phyloP scores from a whole-genome alignment of 306 rosid genomes.

The Mimosa pudica region DNA sequence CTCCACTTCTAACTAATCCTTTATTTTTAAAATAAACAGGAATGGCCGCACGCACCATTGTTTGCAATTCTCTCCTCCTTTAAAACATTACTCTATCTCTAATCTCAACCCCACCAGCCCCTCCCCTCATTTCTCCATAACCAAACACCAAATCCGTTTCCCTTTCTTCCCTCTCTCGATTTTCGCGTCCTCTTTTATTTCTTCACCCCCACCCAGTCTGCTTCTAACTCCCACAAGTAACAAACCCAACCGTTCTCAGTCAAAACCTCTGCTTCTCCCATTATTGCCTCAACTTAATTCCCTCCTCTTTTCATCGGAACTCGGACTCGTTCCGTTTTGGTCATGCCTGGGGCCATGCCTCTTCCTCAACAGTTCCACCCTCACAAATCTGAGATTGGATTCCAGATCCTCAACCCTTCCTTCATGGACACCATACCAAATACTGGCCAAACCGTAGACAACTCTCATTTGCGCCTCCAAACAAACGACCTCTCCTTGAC shows the following conservation, averaged over 20 bases:
- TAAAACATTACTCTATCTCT: constrained; percentile 19
- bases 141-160: neutral
- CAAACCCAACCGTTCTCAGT: neutral
- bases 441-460: neutral
- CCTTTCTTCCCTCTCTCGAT: constrained; percentile 1
- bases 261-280: neutral
- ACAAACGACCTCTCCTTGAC: constrained; percentile 34
- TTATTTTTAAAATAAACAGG: neutral
- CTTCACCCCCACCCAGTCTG: neutral
- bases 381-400: constrained; percentile 36
- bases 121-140: neutral
- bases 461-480: neutral
- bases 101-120: neutral
- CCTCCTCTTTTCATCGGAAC: constrained; percentile 7
- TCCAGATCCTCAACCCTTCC: constrained; percentile 45
- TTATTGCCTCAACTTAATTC: neutral
- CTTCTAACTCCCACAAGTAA: neutral
- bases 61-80: neutral
- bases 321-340: neutral
- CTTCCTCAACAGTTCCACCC: neutral
- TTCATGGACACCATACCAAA: constrained; percentile 11
- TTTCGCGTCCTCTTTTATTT: neutral
- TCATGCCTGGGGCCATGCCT: constrained; percentile 12
- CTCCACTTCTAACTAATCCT: neutral
- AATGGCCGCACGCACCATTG: neutral